These are phyloP conservation scores for Tolypocladium cylindrosporum DNA, from an alignment of 2,329 filamentous ascomycete species.

Conservation along the genomic window DNA sequence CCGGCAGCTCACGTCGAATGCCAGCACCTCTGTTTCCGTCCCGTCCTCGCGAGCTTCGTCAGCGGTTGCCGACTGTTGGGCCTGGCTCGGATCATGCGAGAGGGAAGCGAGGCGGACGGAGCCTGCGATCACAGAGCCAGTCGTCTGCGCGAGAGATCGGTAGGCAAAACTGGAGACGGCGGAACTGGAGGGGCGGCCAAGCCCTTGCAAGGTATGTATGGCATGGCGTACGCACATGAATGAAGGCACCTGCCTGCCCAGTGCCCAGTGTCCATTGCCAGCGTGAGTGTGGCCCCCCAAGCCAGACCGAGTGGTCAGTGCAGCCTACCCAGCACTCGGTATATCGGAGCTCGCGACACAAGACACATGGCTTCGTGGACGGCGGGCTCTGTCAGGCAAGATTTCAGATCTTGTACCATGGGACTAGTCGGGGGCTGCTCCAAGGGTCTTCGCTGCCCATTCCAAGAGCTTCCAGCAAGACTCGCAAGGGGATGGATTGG, in stretches of 20 bases:
- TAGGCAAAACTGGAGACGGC: not conserved
- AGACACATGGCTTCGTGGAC: conserved; percentile 1
- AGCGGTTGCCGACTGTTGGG: not conserved
- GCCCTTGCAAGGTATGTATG: not conserved
- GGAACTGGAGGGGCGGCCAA: not conserved
- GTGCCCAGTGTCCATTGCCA: not conserved
- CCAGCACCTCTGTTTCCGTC: not conserved
- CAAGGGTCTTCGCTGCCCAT: conserved; percentile 2
- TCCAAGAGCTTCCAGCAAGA: not conserved
- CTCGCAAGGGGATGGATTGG: not conserved
- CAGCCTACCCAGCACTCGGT: not conserved
- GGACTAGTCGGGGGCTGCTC: not conserved
- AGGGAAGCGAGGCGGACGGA: conserved; percentile 1
- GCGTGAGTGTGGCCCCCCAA: not conserved
- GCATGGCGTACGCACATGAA: not conserved
- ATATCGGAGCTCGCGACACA: conserved; percentile 1
- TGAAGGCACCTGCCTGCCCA: not conserved
- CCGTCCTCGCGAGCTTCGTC: not conserved
- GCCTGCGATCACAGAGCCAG: not conserved
- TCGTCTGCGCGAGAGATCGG: not conserved
- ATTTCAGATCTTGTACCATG: conserved; percentile 6
- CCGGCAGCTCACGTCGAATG: not conserved
- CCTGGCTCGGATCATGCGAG: not conserved
- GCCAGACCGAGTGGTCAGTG: not conserved
- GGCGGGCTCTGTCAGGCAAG: conserved; percentile 2